Evolutionary conservation across 2,329 filamentous ascomycete species (phyloP), one percentile per base, ranked within the genome.

Genomic region (Alternaria brassicicola): DNA sequence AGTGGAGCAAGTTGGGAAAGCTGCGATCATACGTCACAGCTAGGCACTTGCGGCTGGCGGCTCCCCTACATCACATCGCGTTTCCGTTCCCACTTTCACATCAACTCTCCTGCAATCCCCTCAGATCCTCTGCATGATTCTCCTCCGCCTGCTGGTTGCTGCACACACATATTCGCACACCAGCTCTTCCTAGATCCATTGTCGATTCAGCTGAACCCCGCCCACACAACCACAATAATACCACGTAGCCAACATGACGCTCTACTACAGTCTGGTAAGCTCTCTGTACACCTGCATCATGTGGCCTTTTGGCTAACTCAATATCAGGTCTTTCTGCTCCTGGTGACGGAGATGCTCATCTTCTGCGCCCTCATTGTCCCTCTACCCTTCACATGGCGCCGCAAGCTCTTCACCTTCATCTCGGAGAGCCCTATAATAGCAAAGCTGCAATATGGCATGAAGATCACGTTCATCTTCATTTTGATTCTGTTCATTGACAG

Each of bases 401-500:
- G 92, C 75, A 92, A 87, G 82, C 87, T 97, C 76, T 97, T 97
- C 77, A 92, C 90, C 71, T 99, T 99, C 86, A 93, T 99, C 75
- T 97, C 93, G 52, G 92, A 94, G 76, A 96, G 89, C 76, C 90
- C 86, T 4, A 74, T 89, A 43, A 86, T 99, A 58, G 95, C 93
- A 38, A 97, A 98, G 79, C 78, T 98, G 65, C 94, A 98, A 83
- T 97, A 99, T 83, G 94, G 93, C 72, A 85, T 99, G 82, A 98
- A 97, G 87, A 99, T 99, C 57, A 97, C 93, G 2, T 99, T 99
- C 78, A 94, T 99, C 76, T 99, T 99, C 83, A 98, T 99, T 74
- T 84, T 98, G 58, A 97, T 99, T 65, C 89, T 99, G 66, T 99
- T 99, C 82, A 87, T 98, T 72, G 95, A 99, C 82, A 97, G 93